phyloP scores from a whole-genome alignment of 169 alveolate species.

The Perkinsus chesapeaki region DNA sequence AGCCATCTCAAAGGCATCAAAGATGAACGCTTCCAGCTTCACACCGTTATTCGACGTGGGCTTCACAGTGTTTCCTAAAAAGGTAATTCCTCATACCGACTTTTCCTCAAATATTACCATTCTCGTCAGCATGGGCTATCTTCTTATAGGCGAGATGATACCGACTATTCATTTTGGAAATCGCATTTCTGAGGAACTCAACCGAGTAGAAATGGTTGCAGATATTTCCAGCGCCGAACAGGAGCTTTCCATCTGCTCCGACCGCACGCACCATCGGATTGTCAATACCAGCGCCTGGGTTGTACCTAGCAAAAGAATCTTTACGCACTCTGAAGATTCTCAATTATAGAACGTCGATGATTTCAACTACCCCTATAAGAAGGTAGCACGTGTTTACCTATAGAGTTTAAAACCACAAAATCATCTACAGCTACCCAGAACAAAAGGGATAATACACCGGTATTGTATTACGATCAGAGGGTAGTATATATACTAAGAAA shows the following conservation, averaged over 20 bases:
- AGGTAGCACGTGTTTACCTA: too few relatives aligned
- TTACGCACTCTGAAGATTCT: background rate
- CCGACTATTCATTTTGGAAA: constrained; percentile 3
- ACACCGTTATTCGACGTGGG: constrained; percentile 36
- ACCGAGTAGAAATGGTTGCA: constrained; percentile 34
- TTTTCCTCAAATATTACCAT: background rate
- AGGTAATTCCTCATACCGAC: background rate
- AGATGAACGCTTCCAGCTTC: constrained; percentile 47
- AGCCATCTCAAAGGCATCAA: constrained; percentile 29
- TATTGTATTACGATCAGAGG: too few relatives aligned
- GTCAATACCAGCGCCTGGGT: background rate
- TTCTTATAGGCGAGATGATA: constrained; percentile 50
- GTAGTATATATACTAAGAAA: too few relatives aligned
- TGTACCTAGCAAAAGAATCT: background rate
- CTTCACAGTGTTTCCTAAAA: constrained; percentile 3
- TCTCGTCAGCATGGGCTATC: constrained; percentile 27
- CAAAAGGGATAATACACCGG: too few relatives aligned
- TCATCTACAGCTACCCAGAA: too few relatives aligned
- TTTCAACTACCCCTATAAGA: too few relatives aligned
- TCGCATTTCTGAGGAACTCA: background rate
- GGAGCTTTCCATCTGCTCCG: constrained; percentile 28
- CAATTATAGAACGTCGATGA: background rate
- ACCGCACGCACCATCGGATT: constrained; percentile 24
- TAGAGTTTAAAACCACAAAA: too few relatives aligned
- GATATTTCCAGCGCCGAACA: constrained; percentile 36